Evolutionary conservation across 2,329 filamentous ascomycete genomes (phyloP).

Genomic region (Aspergillus proliferans): DNA sequence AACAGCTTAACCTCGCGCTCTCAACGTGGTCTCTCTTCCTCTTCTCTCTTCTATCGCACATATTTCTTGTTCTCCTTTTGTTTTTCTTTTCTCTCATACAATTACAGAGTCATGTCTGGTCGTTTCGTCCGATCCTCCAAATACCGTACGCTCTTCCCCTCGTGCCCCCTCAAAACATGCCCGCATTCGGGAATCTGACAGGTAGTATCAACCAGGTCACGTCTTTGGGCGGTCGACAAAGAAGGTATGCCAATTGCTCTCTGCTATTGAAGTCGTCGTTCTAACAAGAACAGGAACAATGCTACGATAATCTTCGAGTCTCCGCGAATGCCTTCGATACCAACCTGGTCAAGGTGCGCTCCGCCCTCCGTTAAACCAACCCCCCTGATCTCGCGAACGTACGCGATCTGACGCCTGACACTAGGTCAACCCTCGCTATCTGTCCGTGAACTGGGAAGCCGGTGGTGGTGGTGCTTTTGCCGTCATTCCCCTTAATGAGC

Average conservation of each 20-base stretch:
- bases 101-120: slow-evolving; percentile 52
- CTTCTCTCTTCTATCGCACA: slow-evolving; percentile 5
- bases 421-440: slow-evolving; percentile 88
- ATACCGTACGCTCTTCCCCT: slow-evolving; percentile 53
- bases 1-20: slow-evolving; percentile 4
- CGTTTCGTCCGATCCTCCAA: slow-evolving; percentile 69
- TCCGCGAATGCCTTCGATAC: slow-evolving; percentile 99
- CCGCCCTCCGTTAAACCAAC: slow-evolving; percentile 14
- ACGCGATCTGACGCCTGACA: slow-evolving; percentile 14
- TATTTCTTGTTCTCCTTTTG: slow-evolving; percentile 7
- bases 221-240: slow-evolving; percentile 93
- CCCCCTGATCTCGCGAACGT: slow-evolving; percentile 19
- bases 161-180: slow-evolving; percentile 11
- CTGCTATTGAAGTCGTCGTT: slow-evolving; percentile 1
- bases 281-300: slow-evolving; percentile 61
- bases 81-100: slow-evolving; percentile 7
- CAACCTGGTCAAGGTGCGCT: slow-evolving; percentile 85
- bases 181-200: slow-evolving; percentile 21
- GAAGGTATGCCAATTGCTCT: slow-evolving; percentile 52
- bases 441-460: slow-evolving; percentile 97
- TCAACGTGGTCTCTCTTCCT: neutral
- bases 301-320: slow-evolving; percentile 96
- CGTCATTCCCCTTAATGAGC: slow-evolving; percentile 84
- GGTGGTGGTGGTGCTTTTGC: slow-evolving; percentile 95
- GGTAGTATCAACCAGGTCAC: slow-evolving; percentile 56